These are phyloP conservation scores for Ananas comosus DNA, from an alignment of 176 grass and related monocot genomes.

Conservation along the genomic window DNA sequence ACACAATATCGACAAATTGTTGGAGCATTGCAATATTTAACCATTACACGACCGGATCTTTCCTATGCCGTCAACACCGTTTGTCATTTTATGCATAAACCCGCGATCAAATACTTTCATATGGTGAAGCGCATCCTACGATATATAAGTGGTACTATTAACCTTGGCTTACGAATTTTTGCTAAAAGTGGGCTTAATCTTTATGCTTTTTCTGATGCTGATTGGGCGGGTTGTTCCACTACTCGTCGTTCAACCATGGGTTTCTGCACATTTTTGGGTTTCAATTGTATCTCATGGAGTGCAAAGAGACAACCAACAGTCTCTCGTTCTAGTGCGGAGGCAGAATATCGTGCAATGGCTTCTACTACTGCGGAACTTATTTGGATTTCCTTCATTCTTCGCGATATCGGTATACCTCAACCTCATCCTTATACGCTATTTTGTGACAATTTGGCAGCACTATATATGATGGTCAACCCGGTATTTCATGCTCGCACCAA, in stretches of 20 bases:
- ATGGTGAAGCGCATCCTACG: neutral
- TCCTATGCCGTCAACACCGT: neutral
- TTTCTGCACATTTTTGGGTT: neutral
- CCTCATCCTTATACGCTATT: no score
- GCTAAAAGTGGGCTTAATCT: neutral
- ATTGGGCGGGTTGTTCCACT: neutral
- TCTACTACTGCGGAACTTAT: neutral
- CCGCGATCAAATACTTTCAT: neutral
- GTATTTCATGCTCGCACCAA: no score
- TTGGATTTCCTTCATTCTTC: neutral
- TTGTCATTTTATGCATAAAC: neutral
- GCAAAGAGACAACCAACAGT: no score
- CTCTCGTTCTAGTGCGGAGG: neutral
- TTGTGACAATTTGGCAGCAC: no score
- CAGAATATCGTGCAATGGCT: neutral
- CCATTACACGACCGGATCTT: neutral
- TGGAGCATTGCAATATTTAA: neutral
- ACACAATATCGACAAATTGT: neutral
- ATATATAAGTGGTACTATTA: neutral
- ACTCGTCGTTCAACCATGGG: neutral
- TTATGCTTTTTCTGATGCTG: neutral
- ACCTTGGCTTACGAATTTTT: neutral
- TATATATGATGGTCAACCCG: no score
- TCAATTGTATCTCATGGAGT: neutral
- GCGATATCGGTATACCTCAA: no score